phyloP scores from a whole-genome alignment of 441 rosid genomes.

The Metrosideros polymorpha region DNA sequence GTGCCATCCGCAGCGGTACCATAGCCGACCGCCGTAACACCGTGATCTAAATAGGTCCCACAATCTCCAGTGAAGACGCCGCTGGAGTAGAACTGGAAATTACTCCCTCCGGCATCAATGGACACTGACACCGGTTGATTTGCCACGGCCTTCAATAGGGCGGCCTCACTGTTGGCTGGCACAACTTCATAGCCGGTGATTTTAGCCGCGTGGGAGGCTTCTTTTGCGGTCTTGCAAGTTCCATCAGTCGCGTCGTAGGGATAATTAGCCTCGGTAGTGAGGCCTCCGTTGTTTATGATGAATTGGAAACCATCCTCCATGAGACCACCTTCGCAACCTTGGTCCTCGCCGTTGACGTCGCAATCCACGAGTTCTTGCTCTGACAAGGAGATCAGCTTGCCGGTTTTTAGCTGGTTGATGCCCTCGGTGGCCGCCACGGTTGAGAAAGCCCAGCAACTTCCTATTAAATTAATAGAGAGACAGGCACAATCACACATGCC shows the following conservation, averaged over 20 bases:
- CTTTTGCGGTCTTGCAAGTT: conserved; percentile 18
- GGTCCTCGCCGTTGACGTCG: conserved; percentile 11
- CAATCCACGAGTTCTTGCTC: conserved; percentile 43
- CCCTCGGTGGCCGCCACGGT: conserved; percentile 34
- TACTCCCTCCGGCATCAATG: conserved; percentile 27
- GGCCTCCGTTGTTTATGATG: conserved; percentile 23
- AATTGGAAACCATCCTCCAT: conserved; percentile 34
- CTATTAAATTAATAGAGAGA: neutral
- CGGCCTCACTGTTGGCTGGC: conserved; percentile 24
- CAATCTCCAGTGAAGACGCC: conserved; percentile 11
- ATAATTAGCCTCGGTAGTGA: conserved; percentile 19
- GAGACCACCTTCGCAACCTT: conserved; percentile 31
- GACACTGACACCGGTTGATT: conserved; percentile 32
- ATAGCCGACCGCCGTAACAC: conserved; percentile 7
- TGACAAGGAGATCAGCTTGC: conserved; percentile 14
- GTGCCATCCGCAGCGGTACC: conserved; percentile 5
- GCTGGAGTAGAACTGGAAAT: conserved; percentile 21
- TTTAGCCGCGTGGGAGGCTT: conserved; percentile 16
- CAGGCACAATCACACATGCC: neutral
- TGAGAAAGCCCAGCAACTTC: conserved; percentile 47
- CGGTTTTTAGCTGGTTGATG: conserved; percentile 10
- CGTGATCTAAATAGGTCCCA: conserved; percentile 13
- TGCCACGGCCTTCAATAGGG: conserved; percentile 30
- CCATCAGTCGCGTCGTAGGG: conserved; percentile 27
- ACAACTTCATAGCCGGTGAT: conserved; percentile 30